A percentile compares a stretch with the other conserved stretches of the same genome.
Evolutionary conservation across 176 grass and related monocot species (phyloP).

Genomic region (Olyra latifolia): DNA sequence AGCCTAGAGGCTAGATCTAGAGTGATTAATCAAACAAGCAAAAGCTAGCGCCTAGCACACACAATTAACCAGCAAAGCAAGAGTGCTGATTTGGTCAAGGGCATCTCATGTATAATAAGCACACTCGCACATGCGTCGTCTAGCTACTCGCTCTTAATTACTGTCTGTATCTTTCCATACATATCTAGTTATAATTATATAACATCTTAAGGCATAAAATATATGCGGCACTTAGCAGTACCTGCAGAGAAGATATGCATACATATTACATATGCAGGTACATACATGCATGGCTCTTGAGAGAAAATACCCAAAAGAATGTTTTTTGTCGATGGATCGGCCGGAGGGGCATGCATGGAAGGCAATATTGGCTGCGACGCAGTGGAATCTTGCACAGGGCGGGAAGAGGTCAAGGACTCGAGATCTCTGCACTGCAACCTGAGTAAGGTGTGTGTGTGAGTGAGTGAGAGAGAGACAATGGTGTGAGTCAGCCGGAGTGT

Average conservation of each 20-base stretch:
- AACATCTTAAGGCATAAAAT: background rate
- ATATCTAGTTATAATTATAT: background rate
- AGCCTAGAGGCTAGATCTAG: constrained; percentile 63
- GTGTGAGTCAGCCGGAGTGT: constrained; percentile 9
- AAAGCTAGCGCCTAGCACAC: background rate
- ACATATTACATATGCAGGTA: background rate
- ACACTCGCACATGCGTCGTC: constrained; percentile 8
- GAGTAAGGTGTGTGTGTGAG: background rate
- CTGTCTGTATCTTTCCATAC: background rate
- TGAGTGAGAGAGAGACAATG: background rate
- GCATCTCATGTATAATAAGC: constrained; percentile 47
- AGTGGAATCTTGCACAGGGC: constrained; percentile 50
- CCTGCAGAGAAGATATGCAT: background rate
- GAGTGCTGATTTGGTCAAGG: constrained; percentile 39
- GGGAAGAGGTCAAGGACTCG: constrained; percentile 42
- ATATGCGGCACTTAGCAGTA: background rate
- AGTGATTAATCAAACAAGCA: constrained; percentile 23
- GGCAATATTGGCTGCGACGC: background rate
- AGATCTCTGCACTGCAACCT: constrained; percentile 37
- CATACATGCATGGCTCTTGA: background rate
- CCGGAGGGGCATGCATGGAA: background rate
- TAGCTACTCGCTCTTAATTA: background rate
- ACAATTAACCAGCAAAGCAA: constrained; percentile 11
- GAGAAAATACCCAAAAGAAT: constrained; percentile 32
- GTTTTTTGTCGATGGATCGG: background rate